Base-by-base conservation (phyloP, 176 grass and related monocot genomes). In the Oryza australiensis region DNA sequence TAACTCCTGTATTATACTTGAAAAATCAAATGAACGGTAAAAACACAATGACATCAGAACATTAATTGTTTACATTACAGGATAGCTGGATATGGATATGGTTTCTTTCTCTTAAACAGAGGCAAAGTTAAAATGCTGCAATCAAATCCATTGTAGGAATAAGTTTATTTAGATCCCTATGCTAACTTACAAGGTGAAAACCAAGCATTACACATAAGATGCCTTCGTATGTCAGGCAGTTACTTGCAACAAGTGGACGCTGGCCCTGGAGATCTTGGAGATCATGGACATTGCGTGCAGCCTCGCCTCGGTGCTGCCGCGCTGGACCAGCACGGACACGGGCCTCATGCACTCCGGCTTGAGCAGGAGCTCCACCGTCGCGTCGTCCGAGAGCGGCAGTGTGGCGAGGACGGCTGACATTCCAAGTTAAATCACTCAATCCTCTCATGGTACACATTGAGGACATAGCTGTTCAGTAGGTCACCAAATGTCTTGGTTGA, bases 401-500 rank as follows among this genome's bases (percentile, higher is more conserved):
- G 85, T 48, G 30, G 80, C 69, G 20, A 94, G 70, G 8, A 94
- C 75, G 4, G 82, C 83, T n/a, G n/a, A n/a, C n/a, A n/a, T n/a
- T n/a, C n/a, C n/a, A n/a, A n/a, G n/a, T n/a, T n/a, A n/a, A n/a
- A n/a, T n/a, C n/a, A n/a, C n/a, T n/a, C n/a, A n/a, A n/a, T n/a
- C n/a, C n/a, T n/a, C n/a, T n/a, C n/a, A n/a, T n/a, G n/a, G n/a
- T n/a, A n/a, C n/a, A n/a, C n/a, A n/a, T n/a, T n/a, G n/a, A n/a
- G n/a, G n/a, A n/a, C n/a, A n/a, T n/a, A n/a, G n/a, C n/a, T n/a
- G n/a, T n/a, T 94, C 46, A 97, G 79, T 24, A 92, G 86, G 37
- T 94, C 90, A 10, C 94, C 94, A 30, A 97, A 97, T 62, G 85
- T 87, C 80, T 92, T 89, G 14, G 92, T 97, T 5, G 89, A 94